A percentile compares a stretch with the other conserved stretches of the same genome.
phyloP scores from a whole-genome alignment of 805 yeast species.

The Wickerhamiella cacticola region DNA sequence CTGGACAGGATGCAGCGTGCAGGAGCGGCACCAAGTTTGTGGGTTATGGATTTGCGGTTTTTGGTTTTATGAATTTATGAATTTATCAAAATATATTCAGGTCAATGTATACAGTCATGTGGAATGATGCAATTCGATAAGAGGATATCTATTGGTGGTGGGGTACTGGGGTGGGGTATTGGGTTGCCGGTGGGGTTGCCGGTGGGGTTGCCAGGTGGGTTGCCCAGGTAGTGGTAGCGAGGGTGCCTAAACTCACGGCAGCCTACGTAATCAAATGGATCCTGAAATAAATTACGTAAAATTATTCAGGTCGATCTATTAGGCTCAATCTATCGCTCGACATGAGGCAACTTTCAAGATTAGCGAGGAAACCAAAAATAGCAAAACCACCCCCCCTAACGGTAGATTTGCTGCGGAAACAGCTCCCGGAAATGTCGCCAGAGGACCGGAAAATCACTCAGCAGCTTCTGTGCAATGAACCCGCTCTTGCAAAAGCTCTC shows the following conservation, averaged over 20 bases:
- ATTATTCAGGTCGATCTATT: no score
- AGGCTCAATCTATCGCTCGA: not conserved
- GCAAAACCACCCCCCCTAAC: slow-evolving; percentile 8
- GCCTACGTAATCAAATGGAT: no score
- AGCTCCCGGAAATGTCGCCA: slow-evolving; percentile 15
- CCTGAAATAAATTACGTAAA: not conserved
- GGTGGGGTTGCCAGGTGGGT: no score
- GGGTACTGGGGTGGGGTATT: no score
- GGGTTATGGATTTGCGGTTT: not conserved
- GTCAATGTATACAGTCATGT: not conserved
- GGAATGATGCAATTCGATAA: not conserved
- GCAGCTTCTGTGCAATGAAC: slow-evolving; percentile 10
- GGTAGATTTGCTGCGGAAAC: slow-evolving; percentile 9
- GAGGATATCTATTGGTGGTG: not conserved
- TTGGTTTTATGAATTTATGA: not conserved
- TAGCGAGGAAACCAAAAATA: not conserved
- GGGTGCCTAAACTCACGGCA: no score
- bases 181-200: no score
- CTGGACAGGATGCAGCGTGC: not conserved
- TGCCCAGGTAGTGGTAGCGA: no score
- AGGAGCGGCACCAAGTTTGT: not conserved
- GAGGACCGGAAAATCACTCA: slow-evolving; percentile 15
- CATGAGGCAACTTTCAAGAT: not conserved
- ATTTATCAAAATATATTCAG: not conserved
- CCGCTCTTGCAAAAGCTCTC: slow-evolving; percentile 40